Conservation (phyloP, 2,329 filamentous ascomycete species). For the Penicillium sp. region DNA sequence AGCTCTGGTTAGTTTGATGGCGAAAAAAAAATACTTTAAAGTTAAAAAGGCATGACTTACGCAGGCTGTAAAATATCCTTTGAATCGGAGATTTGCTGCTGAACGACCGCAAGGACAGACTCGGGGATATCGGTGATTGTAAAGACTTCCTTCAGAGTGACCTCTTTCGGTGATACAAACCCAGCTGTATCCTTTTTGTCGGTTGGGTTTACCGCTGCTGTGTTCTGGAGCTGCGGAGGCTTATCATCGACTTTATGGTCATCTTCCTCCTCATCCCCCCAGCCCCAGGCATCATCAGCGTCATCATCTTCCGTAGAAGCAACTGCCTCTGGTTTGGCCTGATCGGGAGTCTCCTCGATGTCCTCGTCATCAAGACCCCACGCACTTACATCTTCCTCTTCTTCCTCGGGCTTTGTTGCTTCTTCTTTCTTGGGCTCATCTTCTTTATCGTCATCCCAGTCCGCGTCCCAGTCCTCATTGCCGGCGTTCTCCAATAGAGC, state of each 20-base stretch:
- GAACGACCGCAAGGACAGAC: slow-evolving; percentile 55
- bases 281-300: slow-evolving; percentile 72
- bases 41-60: slow-evolving; percentile 28
- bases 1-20: slow-evolving; percentile 20
- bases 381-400: slow-evolving; percentile 48
- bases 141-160: slow-evolving; percentile 81
- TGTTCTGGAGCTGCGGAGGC: slow-evolving; percentile 17
- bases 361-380: slow-evolving; percentile 51
- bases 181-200: slow-evolving; percentile 19
- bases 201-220: slow-evolving; percentile 20
- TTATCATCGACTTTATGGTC: slow-evolving; percentile 26
- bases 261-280: slow-evolving; percentile 65
- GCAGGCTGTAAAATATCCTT: slow-evolving; percentile 36
- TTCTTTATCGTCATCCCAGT: slow-evolving; percentile 71
- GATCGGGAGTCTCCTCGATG: slow-evolving; percentile 31
- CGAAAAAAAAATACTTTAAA: not conserved
- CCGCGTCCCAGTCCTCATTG: slow-evolving; percentile 68
- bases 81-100: slow-evolving; percentile 42
- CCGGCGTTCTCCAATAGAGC: slow-evolving; percentile 58
- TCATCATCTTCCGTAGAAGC: slow-evolving; percentile 34
- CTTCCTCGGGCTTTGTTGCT: slow-evolving; percentile 24
- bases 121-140: slow-evolving; percentile 85
- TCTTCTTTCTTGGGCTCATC: slow-evolving; percentile 26
- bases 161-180: slow-evolving; percentile 50
- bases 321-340: slow-evolving; percentile 15